Percentiles rank a stretch among this genome's conserved stretches.
phyloP scores from a whole-genome alignment of 148 eudicot species.

The Fallopia convolvulus region DNA sequence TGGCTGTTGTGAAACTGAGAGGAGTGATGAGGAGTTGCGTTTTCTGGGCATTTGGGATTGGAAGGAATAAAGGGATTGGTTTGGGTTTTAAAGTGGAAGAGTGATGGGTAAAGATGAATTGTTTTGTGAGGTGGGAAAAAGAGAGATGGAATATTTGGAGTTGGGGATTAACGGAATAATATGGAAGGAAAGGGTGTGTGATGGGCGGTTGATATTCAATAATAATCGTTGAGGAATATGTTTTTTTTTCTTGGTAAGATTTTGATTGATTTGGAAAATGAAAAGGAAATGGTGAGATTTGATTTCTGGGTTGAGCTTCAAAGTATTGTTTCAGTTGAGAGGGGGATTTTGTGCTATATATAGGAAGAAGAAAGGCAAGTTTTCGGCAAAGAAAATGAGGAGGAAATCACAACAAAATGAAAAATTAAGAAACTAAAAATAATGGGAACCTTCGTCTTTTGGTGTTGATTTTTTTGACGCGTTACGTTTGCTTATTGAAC shows the following conservation, averaged over 20 bases:
- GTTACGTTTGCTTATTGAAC: slow-evolving; percentile 1
- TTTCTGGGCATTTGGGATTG: slow-evolving; percentile 20
- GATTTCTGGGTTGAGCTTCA: neutral
- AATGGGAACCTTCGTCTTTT: neutral
- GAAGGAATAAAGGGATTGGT: slow-evolving; percentile 6
- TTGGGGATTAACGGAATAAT: neutral
- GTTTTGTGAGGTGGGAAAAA: slow-evolving; percentile 1
- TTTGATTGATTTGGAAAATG: neutral
- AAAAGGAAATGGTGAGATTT: neutral
- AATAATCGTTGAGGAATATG: neutral
- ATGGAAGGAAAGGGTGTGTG: neutral
- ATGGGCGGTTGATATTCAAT: slow-evolving; percentile 7
- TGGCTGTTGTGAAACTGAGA: neutral
- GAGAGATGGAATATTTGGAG: neutral
- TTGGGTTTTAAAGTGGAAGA: neutral
- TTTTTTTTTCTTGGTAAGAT: neutral
- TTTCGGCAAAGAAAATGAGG: neutral
- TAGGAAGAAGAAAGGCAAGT: neutral
- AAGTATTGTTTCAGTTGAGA: neutral
- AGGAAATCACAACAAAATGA: neutral
- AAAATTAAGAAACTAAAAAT: neutral
- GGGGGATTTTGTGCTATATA: slow-evolving; percentile 1
- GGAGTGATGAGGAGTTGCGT: slow-evolving; percentile 18
- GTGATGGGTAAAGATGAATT: neutral
- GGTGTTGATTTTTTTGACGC: neutral